Base-by-base conservation (phyloP, 106 monocot species). In the Dendrobium huoshanense region DNA sequence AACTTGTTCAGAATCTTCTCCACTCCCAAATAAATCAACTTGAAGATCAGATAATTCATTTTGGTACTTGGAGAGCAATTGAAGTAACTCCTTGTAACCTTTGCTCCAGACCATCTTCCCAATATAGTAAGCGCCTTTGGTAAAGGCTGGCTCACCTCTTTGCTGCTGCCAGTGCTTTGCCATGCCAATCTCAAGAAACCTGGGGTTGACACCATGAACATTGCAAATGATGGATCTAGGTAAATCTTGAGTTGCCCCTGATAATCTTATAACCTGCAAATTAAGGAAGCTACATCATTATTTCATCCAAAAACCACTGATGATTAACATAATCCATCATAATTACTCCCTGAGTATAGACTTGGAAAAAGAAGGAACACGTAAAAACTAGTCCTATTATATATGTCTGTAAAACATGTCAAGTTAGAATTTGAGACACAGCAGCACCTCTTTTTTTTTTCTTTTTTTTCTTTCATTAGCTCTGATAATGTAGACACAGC, bases 201-300 rank as follows among this genome's bases (percentile, higher is more conserved):
- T 94, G 55, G 97, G 97, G 79, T 98, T 98, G 24, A 98, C 97
- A 72, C 97, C 97, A 78, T 98, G 97, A 56, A 98, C 97, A 84
- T 95, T 98, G 82, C 94, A 94, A 29, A 95, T 77, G 31, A 98
- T 68, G 7, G 97, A 98, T 85, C 97, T 86, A 41, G 92, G 94
- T 54, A 94, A 80, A 79, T 92, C 91, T 86, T 98, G 94, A 13
- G 94, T 95, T n/a, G 97, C 97, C 79, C 86, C 91, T n/a, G 94
- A 98, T 55, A 92, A 82, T 91, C 97, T 90, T 84, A 98, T 85
- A 79, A 98, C 85, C 94, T 94, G 72, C 19, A 82, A n/a, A 51
- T 54, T 51, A 29, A 70, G 2, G 15, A 70, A 70, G 11, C 11
- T 37, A 70, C 33, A 70, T 13, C 3, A 33, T 4, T 70, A 37